A percentile compares a stretch with the other conserved stretches of the same genome.
phyloP scores from a whole-genome alignment of 257 asterid genomes.

The Solanum phureja region DNA sequence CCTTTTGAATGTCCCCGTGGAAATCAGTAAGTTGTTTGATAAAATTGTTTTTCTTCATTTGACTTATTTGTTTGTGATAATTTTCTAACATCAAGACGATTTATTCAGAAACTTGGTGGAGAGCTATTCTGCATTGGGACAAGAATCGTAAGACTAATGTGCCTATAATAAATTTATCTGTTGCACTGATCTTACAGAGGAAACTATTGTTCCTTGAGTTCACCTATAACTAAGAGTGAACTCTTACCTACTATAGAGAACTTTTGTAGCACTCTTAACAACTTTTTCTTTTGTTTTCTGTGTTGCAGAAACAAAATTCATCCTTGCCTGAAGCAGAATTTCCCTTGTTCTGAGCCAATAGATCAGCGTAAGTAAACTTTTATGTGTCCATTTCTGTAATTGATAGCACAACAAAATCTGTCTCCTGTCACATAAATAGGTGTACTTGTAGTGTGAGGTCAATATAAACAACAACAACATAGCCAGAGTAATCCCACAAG shows the following conservation, averaged over 20 bases:
- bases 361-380: slow-evolving; percentile 32
- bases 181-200: background rate
- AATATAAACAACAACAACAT: background rate
- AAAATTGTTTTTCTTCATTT: background rate
- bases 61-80: background rate
- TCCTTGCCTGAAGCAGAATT: slow-evolving; percentile 57
- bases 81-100: background rate
- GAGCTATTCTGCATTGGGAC: slow-evolving; percentile 47
- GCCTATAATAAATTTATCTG: background rate
- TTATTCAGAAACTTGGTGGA: slow-evolving; percentile 73
- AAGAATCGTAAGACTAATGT: slow-evolving; percentile 39
- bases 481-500: background rate
- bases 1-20: slow-evolving; percentile 53
- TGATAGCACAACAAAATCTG: background rate
- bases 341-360: slow-evolving; percentile 45
- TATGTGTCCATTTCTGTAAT: background rate
- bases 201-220: background rate
- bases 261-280: background rate
- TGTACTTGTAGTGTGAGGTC: background rate
- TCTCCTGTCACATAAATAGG: background rate
- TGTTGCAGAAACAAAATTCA: slow-evolving; percentile 23
- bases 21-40: slow-evolving; percentile 55
- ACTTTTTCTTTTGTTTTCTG: background rate
- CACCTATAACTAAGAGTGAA: background rate
- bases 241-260: background rate